These are phyloP conservation scores for Teratosphaeria nubilosa DNA, from an alignment of 2,329 filamentous ascomycete species.

Conservation along the genomic window DNA sequence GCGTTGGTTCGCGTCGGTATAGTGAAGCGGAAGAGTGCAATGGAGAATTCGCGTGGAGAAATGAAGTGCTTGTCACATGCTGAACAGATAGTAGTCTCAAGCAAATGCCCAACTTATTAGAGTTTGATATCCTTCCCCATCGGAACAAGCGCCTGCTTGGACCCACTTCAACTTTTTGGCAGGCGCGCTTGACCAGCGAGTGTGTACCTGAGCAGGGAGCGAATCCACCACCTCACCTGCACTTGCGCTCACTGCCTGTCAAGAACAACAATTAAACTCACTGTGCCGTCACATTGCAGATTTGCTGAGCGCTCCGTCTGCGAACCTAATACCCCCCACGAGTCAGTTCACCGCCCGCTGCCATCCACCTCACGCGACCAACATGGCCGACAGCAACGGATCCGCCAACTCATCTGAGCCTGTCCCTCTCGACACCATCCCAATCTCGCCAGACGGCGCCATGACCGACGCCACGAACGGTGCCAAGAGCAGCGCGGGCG, in stretches of 20 bases:
- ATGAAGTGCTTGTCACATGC: neutral
- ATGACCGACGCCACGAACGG: slow-evolving; percentile 38
- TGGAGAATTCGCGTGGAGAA: neutral
- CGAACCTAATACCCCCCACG: neutral
- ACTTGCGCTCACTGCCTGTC: neutral
- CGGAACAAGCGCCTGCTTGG: neutral
- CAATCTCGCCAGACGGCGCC: slow-evolving; percentile 42
- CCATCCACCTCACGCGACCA: slow-evolving; percentile 1
- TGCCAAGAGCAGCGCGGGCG: slow-evolving; percentile 33
- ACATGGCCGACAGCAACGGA: slow-evolving; percentile 22
- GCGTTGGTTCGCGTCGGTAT: neutral
- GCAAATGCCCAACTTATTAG: neutral
- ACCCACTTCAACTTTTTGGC: neutral
- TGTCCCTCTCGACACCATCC: slow-evolving; percentile 46
- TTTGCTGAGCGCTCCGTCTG: neutral
- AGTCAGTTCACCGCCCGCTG: neutral
- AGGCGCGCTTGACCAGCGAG: neutral
- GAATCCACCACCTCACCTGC: neutral
- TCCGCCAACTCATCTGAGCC: slow-evolving; percentile 23
- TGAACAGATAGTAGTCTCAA: neutral
- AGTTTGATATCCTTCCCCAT: neutral
- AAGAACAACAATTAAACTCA: neutral
- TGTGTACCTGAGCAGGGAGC: neutral
- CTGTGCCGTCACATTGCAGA: neutral
- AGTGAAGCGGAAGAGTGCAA: neutral